A percentile compares a stretch with the other conserved stretches of the same genome.
Conservation (phyloP, 2,329 filamentous ascomycete genomes). For the Leptoxyphium fumago region DNA sequence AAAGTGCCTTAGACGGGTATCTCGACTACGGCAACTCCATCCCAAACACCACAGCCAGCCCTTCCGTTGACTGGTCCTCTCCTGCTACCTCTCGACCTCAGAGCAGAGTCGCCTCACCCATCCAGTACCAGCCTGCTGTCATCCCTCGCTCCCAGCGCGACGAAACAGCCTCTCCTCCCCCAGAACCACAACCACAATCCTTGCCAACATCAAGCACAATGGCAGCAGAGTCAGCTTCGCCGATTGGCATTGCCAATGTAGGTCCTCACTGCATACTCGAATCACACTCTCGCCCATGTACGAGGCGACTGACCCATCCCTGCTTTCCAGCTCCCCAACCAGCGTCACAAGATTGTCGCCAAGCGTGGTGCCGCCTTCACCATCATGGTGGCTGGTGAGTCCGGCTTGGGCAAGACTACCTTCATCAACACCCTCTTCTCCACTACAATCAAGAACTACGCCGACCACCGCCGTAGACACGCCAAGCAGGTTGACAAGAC, state of each 20-base stretch:
- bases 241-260: constrained; percentile 63
- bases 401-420: constrained; percentile 95
- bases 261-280: constrained; percentile 21
- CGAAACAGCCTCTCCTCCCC: neutral
- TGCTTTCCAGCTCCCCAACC: constrained; percentile 45
- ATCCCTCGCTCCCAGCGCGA: neutral
- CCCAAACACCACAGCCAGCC: neutral
- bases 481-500: constrained; percentile 99
- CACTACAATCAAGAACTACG: constrained; percentile 99
- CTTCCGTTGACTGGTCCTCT: neutral
- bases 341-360: constrained; percentile 59
- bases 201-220: constrained; percentile 25
- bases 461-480: constrained; percentile 97
- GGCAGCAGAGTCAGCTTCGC: constrained; percentile 50
- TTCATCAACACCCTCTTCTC: constrained; percentile 99
- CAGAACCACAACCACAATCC: neutral
- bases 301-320: neutral
- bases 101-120: neutral
- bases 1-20: neutral
- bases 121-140: neutral
- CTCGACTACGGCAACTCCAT: neutral
- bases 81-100: neutral
- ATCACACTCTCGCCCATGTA: neutral
- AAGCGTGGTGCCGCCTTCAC: constrained; percentile 94
- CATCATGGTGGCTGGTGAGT: constrained; percentile 99